phyloP scores from a whole-genome alignment of 257 asterid genomes.

The Osmanthus fragrans region DNA sequence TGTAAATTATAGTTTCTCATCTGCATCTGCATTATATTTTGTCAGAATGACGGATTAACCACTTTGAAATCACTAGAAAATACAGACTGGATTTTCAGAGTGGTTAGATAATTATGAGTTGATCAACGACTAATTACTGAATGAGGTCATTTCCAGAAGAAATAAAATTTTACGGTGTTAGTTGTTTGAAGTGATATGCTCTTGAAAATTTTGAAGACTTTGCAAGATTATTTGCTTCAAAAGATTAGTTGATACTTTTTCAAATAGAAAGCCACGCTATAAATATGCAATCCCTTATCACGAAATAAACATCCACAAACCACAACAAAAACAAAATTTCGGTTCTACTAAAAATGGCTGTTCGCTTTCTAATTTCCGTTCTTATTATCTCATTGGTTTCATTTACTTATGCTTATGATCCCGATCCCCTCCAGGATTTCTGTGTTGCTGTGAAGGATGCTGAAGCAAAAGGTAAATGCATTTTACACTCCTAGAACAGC shows the following conservation, averaged over 20 bases:
- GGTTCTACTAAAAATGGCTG: not conserved
- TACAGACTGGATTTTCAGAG: not conserved
- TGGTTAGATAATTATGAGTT: no score
- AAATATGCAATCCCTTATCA: not conserved
- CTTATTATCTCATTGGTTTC: not conserved
- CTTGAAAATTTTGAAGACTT: not conserved
- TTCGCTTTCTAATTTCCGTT: not conserved
- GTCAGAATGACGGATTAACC: not conserved
- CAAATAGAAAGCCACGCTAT: not conserved
- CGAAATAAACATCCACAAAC: not conserved
- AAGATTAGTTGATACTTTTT: not conserved
- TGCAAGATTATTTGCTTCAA: not conserved
- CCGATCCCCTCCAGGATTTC: not conserved
- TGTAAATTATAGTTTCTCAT: not conserved
- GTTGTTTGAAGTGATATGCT: no score
- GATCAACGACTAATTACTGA: not conserved
- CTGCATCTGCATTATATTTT: no score
- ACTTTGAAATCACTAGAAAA: not conserved
- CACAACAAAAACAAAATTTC: not conserved
- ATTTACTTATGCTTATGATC: not conserved
- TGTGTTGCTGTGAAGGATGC: not conserved
- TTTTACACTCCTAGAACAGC: no score
- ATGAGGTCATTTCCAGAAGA: not conserved
- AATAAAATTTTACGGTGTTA: no score
- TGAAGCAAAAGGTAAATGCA: not conserved